A percentile compares a stretch with the other conserved stretches of the same genome.
phyloP scores from a whole-genome alignment of 2,329 filamentous ascomycete species.

The Cercospora zeina region DNA sequence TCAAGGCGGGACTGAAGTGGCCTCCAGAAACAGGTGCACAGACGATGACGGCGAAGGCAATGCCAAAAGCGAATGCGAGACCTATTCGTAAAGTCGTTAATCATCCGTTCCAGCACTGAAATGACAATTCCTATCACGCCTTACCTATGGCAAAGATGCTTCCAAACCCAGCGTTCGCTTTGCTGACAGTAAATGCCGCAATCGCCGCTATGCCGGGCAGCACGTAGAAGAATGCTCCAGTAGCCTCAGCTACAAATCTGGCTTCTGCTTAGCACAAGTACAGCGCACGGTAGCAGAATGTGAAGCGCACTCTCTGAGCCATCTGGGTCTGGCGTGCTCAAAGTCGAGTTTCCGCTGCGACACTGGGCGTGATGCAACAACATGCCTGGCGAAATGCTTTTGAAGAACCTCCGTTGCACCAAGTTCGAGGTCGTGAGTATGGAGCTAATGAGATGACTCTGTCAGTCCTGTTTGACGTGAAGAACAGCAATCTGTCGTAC shows the following conservation, averaged over 20 bases:
- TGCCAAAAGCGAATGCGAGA: slow-evolving; percentile 58
- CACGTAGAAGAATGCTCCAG: slow-evolving; percentile 55
- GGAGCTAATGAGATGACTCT: slow-evolving; percentile 23
- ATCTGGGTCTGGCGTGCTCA: slow-evolving; percentile 55
- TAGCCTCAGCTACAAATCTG: slow-evolving; percentile 55
- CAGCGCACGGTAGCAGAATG: background rate
- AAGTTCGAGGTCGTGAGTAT: slow-evolving; percentile 49
- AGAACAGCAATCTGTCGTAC: background rate
- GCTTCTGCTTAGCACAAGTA: background rate
- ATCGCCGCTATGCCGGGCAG: slow-evolving; percentile 56
- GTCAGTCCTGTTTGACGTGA: background rate
- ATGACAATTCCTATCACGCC: too few species aligned
- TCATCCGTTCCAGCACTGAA: background rate
- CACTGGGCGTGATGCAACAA: slow-evolving; percentile 53
- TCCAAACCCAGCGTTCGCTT: slow-evolving; percentile 48
- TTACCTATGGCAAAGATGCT: slow-evolving; percentile 56
- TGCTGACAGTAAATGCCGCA: slow-evolving; percentile 54
- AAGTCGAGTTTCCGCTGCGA: slow-evolving; percentile 58
- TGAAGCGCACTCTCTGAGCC: slow-evolving; percentile 51
- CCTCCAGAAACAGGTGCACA: slow-evolving; percentile 55
- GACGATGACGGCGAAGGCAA: slow-evolving; percentile 60
- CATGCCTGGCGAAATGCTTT: slow-evolving; percentile 53
- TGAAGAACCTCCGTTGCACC: slow-evolving; percentile 57
- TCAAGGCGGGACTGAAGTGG: slow-evolving; percentile 43
- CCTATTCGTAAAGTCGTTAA: background rate